Conservation (phyloP, 2,329 filamentous ascomycete species). For the Aspergillus ruber region DNA sequence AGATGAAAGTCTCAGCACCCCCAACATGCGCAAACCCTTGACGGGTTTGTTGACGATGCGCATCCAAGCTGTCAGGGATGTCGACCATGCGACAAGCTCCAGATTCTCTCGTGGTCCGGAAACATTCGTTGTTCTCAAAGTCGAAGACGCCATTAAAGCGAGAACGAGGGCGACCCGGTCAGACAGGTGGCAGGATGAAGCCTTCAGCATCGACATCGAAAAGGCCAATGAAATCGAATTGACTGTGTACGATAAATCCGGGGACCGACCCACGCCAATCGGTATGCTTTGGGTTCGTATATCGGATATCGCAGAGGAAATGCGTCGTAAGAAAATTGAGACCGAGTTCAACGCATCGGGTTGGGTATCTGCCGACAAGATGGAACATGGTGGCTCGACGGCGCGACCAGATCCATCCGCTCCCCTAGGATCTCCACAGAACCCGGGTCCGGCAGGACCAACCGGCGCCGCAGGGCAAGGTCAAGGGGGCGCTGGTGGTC, state of each 20-base stretch:
- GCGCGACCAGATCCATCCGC: constrained; percentile 51
- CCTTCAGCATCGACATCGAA: constrained; percentile 87
- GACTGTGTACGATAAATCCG: constrained; percentile 92
- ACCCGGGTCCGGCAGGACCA: constrained; percentile 16
- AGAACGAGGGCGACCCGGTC: constrained; percentile 77
- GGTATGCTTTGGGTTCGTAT: constrained; percentile 94
- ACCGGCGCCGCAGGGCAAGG: constrained; percentile 22
- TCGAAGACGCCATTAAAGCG: constrained; percentile 87
- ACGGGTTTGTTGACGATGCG: constrained; percentile 83
- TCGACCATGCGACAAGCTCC: constrained; percentile 79
- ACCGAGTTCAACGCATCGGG: constrained; percentile 89
- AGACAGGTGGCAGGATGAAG: constrained; percentile 87
- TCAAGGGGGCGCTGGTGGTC: constrained; percentile 25
- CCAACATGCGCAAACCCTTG: constrained; percentile 91
- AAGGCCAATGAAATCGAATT: constrained; percentile 98
- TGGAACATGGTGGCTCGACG: constrained; percentile 56
- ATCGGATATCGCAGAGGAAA: constrained; percentile 94
- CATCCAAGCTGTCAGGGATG: constrained; percentile 83
- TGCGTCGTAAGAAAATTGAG: constrained; percentile 95
- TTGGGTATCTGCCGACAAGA: constrained; percentile 96
- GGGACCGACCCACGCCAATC: constrained; percentile 85
- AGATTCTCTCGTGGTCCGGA: constrained; percentile 87
- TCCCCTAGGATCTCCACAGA: constrained; percentile 33
- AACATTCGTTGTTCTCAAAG: constrained; percentile 92
- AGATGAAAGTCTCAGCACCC: constrained; percentile 96